Evolutionary conservation across 2,329 filamentous ascomycete genomes (phyloP).

Genomic region (Aspergillus fijiensis): DNA sequence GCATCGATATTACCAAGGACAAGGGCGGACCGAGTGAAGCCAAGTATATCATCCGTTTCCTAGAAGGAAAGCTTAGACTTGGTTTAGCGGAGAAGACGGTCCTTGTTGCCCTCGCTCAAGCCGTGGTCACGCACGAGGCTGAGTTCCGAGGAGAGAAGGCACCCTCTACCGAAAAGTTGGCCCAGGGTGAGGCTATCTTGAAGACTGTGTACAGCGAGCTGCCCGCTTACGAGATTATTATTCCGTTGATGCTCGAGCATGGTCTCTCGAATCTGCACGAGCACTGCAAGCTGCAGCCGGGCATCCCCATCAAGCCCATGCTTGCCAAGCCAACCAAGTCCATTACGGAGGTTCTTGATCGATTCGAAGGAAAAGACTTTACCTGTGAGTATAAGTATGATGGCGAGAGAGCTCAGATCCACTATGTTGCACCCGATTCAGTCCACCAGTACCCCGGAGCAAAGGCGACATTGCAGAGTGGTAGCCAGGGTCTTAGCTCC

Average conservation of each 20-base stretch:
- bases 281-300: conserved; percentile 86
- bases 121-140: conserved; percentile 79
- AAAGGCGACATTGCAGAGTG: conserved; percentile 63
- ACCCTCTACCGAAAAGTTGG: conserved; percentile 73
- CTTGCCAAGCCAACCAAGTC: conserved; percentile 97
- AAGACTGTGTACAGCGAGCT: conserved; percentile 94
- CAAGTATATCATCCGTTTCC: conserved; percentile 87
- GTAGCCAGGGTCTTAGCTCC: conserved; percentile 71
- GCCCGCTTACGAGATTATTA: conserved; percentile 91
- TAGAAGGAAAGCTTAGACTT: conserved; percentile 90
- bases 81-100: conserved; percentile 92
- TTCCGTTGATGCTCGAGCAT: conserved; percentile 82
- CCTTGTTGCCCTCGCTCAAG: conserved; percentile 84
- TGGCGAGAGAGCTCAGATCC: conserved; percentile 96
- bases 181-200: conserved; percentile 78
- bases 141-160: conserved; percentile 65
- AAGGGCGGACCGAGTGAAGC: conserved; percentile 94
- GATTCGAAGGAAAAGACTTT: conserved; percentile 92
- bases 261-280: conserved; percentile 81
- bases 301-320: conserved; percentile 96
- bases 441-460: conserved; percentile 66
- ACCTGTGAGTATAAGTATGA: conserved; percentile 99
- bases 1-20: conserved; percentile 80
- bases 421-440: conserved; percentile 85
- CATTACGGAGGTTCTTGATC: conserved; percentile 94